Base-by-base conservation (phyloP, 75 land plant species). In the Gnetum montanum region DNA sequence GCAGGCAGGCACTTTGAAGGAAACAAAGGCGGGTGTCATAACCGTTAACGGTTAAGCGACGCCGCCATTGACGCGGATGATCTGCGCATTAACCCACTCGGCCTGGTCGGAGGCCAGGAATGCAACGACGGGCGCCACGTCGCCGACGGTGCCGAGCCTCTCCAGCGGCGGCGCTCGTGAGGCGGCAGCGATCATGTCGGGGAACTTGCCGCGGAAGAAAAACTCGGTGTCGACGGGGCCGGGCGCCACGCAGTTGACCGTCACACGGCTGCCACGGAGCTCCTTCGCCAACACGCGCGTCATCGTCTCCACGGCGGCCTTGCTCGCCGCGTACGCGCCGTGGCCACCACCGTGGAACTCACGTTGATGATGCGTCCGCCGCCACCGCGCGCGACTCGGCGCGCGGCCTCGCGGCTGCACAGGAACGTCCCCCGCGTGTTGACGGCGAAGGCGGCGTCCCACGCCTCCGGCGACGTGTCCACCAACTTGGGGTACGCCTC, bases 221-320 rank as follows among this genome's bases (percentile, higher is more conserved):
- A 79, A 11, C 0, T 71, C 83, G 8, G 83, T 79, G 8, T 70
- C 75, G 22, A 70, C 58, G 0, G 79, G 70, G 15, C 83, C 83
- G 2, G 83, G 83, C 31, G 83, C 70, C 22, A 79, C 74, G 29
- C 67, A 70, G 20, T 79, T n/a, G 72, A 40, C 79, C 10, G 72
- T 68, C 24, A 77, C 73, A 27, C 46, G 40, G 38, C 34, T 74
- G 23, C 71, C 80, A 15, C 62, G 49, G 5, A 77, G 30, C 50
- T 77, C 80, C 49, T 57, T 77, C 18, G 79, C 79, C 37, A 76
- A 57, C 22, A 73, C 59, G 46, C 57, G 57, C 18, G 79, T 73
- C 36, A 76, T 54, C 18, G 71, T 23, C 58, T 77, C 80, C 52
- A 77, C 70, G 4, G 78, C 78, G 1, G 66, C 79, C 52, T 76